Conservation (phyloP, 352 stramenopile species). For the Plasmopara halstedii region DNA sequence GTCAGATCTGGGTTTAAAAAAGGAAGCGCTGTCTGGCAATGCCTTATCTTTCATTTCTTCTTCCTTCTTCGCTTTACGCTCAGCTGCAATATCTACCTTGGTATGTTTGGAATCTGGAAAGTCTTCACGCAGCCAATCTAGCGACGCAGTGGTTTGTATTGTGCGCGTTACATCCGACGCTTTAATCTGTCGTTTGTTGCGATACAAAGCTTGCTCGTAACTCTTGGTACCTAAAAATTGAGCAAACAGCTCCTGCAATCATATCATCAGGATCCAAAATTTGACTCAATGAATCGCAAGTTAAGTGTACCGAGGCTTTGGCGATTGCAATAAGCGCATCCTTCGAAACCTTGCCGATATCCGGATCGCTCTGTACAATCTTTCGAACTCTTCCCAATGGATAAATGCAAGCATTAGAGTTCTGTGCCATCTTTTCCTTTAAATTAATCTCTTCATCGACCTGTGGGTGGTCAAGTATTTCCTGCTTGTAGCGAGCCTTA, state of each 20-base stretch:
- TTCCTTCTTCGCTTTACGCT: conserved; percentile 19
- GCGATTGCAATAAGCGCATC: conserved; percentile 89
- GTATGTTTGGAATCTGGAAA: conserved; percentile 54
- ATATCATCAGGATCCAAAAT: no score
- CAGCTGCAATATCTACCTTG: conserved; percentile 3
- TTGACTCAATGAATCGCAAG: no score
- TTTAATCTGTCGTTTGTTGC: conserved; percentile 80
- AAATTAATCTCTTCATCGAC: conserved; percentile 44
- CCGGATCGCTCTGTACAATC: conserved; percentile 90
- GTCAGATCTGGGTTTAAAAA: conserved; percentile 34
- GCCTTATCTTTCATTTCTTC: conserved; percentile 17
- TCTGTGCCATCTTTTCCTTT: conserved; percentile 16
- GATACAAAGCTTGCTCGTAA: conserved; percentile 76
- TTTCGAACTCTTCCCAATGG: conserved; percentile 83
- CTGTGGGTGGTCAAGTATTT: conserved; percentile 59
- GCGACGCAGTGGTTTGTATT: conserved; percentile 64
- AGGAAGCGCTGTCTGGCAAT: conserved; percentile 29
- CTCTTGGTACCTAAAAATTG: conserved; percentile 87
- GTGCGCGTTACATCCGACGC: conserved; percentile 59
- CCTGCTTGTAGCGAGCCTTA: conserved; percentile 75
- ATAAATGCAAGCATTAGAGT: conserved; percentile 44
- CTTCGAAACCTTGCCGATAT: conserved; percentile 87
- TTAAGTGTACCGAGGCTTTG: conserved; percentile 75
- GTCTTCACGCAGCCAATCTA: conserved; percentile 85
- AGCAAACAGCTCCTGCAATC: conserved; percentile 79